phyloP scores from a whole-genome alignment of 2,329 filamentous ascomycete species.

The Periconia macrospinosa region DNA sequence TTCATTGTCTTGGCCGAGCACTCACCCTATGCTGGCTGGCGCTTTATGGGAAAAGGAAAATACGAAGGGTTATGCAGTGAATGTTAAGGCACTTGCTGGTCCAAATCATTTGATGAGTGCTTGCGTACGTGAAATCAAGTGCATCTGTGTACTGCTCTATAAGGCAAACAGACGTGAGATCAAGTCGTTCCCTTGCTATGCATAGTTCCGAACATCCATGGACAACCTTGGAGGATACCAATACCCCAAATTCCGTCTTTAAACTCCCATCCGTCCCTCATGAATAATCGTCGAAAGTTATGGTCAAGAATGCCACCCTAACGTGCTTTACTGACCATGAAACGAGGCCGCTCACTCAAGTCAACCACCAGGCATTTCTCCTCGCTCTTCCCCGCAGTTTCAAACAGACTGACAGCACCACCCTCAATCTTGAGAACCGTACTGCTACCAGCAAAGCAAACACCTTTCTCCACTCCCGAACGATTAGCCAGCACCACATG shows the following conservation, averaged over 20 bases:
- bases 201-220: neutral
- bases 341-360: constrained; percentile 50
- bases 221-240: neutral
- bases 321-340: constrained; percentile 25
- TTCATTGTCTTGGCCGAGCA: constrained; percentile 23
- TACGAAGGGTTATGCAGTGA: constrained; percentile 41
- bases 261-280: neutral
- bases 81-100: constrained; percentile 38
- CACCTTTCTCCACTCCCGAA: constrained; percentile 66
- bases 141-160: neutral
- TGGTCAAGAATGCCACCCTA: neutral
- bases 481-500: constrained; percentile 74
- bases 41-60: constrained; percentile 40
- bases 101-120: constrained; percentile 12
- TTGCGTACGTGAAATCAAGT: neutral
- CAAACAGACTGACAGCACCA: constrained; percentile 69
- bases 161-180: too few species aligned
- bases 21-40: constrained; percentile 31
- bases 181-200: too few species aligned
- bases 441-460: constrained; percentile 73
- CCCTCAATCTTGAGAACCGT: constrained; percentile 67
- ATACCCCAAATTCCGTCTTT: neutral
- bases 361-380: constrained; percentile 71
- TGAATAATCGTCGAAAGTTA: neutral
- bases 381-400: constrained; percentile 70